Evolutionary conservation across 257 asterid genomes (phyloP), one percentile per base, ranked within the genome.

Genomic region (Thymus quinquecostatus): DNA sequence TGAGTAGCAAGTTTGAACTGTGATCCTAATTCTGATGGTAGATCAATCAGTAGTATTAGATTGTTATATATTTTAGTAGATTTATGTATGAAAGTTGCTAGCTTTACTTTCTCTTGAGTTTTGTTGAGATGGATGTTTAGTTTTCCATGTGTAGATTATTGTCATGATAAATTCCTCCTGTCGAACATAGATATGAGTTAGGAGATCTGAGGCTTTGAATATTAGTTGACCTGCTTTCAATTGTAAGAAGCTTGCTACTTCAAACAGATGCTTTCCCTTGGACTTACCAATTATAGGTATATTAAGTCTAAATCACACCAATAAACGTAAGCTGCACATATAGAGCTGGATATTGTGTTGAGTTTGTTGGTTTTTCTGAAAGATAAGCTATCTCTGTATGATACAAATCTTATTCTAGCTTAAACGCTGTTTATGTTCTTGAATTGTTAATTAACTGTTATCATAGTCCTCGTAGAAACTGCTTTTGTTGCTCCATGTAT

Each of bases 281-380:
- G 11, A n/a, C 34, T 61, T 47, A n/a, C 50, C 53, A 33, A n/a
- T 28, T 4, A n/a, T n/a, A 6, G 36, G 14, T 58, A 45, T 11
- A 59, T 8, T 32, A n/a, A 44, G n/a, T 14, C 9, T 47, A 12
- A 55, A 64, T 12, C 13, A 33, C 66, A 13, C n/a, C 38, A 6
- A 14, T 10, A 10, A 28, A 28, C 27, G 28, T 70, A 34, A 49
- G 69, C 40, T 71, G 3, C 44, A 34, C 12, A 8, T 13, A 29
- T 43, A 63, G 49, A 29, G 54, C 34, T 41, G 13, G 2, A 53
- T 58, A 40, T 13, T 71, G 27, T 41, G 5, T 11, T 28, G 21
- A 61, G 6, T 1, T 64, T 10, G 10, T 44, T 73, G 10, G 33
- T 65, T 56, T 47, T 51, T 66, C n/a, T 61, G 41, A 36, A 36